These are phyloP conservation scores for Colletotrichum echinochloae DNA, from an alignment of 2,329 filamentous ascomycete species.

Conservation along the genomic window DNA sequence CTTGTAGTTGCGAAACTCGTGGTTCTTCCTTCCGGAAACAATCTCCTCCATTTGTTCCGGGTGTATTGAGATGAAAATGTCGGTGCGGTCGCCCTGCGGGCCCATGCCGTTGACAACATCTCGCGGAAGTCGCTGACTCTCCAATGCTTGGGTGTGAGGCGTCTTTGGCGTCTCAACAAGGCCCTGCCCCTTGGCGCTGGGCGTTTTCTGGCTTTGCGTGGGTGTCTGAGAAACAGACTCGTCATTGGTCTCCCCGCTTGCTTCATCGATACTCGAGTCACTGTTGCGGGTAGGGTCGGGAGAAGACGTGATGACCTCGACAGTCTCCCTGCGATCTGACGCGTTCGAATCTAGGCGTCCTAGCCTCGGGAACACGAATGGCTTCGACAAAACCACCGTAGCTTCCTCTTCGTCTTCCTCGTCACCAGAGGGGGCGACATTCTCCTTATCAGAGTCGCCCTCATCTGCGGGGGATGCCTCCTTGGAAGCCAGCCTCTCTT, in stretches of 20 bases:
- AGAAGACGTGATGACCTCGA: slow-evolving; percentile 36
- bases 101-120: slow-evolving; percentile 61
- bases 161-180: slow-evolving; percentile 44
- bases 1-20: slow-evolving; percentile 67
- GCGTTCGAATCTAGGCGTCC: neutral
- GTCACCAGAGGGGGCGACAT: slow-evolving; percentile 23
- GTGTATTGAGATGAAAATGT: slow-evolving; percentile 65
- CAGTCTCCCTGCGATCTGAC: slow-evolving; percentile 32
- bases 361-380: slow-evolving; percentile 18
- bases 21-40: slow-evolving; percentile 61
- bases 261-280: slow-evolving; percentile 9
- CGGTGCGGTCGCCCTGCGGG: slow-evolving; percentile 62
- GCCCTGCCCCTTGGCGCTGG: neutral
- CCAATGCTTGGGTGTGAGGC: slow-evolving; percentile 51
- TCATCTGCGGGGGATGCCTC: slow-evolving; percentile 25
- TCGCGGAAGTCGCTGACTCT: slow-evolving; percentile 65
- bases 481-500: slow-evolving; percentile 23
- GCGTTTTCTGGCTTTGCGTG: slow-evolving; percentile 25
- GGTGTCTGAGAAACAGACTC: slow-evolving; percentile 34
- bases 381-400: slow-evolving; percentile 31
- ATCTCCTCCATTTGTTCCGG: slow-evolving; percentile 62
- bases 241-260: slow-evolving; percentile 8
- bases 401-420: slow-evolving; percentile 32
- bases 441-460: slow-evolving; percentile 39
- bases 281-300: slow-evolving; percentile 26